Percentiles rank a stretch among this genome's conserved stretches.
Conservation (phyloP, 108 stramenopile genomes). For the Epipyxis sp. region DNA sequence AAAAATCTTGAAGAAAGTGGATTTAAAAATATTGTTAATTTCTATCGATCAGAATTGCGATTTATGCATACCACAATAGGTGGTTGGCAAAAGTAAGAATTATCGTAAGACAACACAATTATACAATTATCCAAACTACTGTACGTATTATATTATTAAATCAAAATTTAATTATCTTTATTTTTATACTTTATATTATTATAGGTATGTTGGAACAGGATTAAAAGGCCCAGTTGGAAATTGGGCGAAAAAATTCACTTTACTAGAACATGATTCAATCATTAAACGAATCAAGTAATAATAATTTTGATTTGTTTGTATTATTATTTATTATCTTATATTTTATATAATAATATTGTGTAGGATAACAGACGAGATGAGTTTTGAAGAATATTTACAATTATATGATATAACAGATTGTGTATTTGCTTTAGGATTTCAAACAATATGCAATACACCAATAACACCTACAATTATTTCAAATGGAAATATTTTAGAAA, state of each 20-base stretch:
- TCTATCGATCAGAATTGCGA: background rate
- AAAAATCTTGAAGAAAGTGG: conserved; percentile 15
- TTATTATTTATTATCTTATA: background rate
- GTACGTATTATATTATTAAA: too few relatives aligned
- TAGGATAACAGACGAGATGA: background rate
- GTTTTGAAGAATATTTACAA: background rate
- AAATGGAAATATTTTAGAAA: background rate
- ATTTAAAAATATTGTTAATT: background rate
- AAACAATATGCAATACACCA: background rate
- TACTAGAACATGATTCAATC: background rate
- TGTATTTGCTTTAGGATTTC: background rate
- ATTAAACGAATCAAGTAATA: background rate
- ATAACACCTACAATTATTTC: background rate
- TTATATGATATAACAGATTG: background rate
- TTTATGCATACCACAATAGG: background rate
- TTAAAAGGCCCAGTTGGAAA: conserved; percentile 23
- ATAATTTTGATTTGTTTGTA: background rate
- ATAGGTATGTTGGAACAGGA: too few relatives aligned
- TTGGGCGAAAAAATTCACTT: conserved; percentile 2
- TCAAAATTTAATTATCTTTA: too few relatives aligned
- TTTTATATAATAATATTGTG: background rate
- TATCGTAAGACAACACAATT: too few relatives aligned
- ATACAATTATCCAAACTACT: too few relatives aligned
- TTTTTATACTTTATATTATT: too few relatives aligned
- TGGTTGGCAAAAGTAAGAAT: background rate